These are phyloP conservation scores for Grigorovia yakushimaensis DNA, from an alignment of 805 yeast genomes.

Conservation along the genomic window DNA sequence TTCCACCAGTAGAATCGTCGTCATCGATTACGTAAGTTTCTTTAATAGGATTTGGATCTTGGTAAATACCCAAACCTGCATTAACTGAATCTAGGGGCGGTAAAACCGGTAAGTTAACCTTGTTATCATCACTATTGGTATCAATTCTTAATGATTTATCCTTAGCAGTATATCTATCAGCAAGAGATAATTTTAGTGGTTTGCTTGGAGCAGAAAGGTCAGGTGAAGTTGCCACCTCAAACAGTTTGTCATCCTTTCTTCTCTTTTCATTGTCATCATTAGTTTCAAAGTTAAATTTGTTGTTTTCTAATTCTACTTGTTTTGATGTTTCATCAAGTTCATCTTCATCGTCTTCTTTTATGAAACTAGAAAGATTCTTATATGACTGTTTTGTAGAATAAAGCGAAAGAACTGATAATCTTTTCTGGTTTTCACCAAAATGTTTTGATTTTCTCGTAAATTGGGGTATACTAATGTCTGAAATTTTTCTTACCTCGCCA, in stretches of 20 bases:
- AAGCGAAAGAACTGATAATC: conserved; percentile 62
- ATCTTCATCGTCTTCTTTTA: conserved; percentile 22
- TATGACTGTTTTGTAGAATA: conserved; percentile 61
- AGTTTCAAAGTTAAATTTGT: conserved; percentile 20
- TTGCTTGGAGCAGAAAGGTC: conserved; percentile 5
- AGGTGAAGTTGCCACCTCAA: conserved; percentile 12
- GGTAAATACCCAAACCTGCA: conserved; percentile 25
- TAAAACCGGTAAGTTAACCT: conserved; percentile 19
- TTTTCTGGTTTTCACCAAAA: conserved; percentile 52
- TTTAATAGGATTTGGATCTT: conserved; percentile 5
- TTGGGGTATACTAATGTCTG: conserved; percentile 59
- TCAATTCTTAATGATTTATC: conserved; percentile 3
- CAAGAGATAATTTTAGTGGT: conserved; percentile 30
- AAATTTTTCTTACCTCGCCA: conserved; percentile 39
- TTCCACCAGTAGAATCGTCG: neutral
- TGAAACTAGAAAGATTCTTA: conserved; percentile 42
- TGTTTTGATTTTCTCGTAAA: conserved; percentile 60
- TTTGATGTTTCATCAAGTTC: conserved; percentile 2
- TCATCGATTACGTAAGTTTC: neutral
- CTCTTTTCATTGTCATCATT: conserved; percentile 15
- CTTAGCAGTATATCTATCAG: conserved; percentile 29
- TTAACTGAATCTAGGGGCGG: conserved; percentile 22
- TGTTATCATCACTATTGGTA: neutral
- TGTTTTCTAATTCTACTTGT: conserved; percentile 10
- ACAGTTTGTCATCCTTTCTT: conserved; percentile 19